phyloP scores from a whole-genome alignment of 2,329 filamentous ascomycete genomes.

The Fusarium mundagurra region DNA sequence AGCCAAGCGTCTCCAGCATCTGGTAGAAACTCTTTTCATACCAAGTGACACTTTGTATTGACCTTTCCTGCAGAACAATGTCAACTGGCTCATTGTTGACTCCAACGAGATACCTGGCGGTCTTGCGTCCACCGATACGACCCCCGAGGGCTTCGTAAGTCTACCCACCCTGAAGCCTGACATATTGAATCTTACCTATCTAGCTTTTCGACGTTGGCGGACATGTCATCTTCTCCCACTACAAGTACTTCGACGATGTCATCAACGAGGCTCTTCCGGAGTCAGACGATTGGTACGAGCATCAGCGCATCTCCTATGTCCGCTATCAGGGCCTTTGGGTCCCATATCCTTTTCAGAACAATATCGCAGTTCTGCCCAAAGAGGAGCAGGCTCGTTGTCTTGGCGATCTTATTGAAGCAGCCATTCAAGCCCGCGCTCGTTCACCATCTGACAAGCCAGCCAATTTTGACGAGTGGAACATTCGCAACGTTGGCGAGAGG shows the following conservation, averaged over 20 bases:
- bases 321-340: conserved; percentile 97
- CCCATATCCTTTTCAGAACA: conserved; percentile 99
- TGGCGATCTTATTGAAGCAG: conserved; percentile 94
- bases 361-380: conserved; percentile 97
- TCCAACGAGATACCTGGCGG: conserved; percentile 91
- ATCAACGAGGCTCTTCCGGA: conserved; percentile 95
- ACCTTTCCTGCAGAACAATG: conserved; percentile 71
- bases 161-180: no score
- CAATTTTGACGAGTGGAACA: conserved; percentile 98
- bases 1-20: conserved; percentile 96
- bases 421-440: conserved; percentile 81
- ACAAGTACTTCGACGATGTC: conserved; percentile 99
- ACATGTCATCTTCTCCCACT: conserved; percentile 99
- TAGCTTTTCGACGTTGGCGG: conserved; percentile 98
- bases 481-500: conserved; percentile 88
- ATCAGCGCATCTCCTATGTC: conserved; percentile 99
- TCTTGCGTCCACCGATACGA: conserved; percentile 93
- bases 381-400: conserved; percentile 95
- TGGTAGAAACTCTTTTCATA: conserved; percentile 66
- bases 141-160: conserved; percentile 85
- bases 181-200: background rate
- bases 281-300: conserved; percentile 93
- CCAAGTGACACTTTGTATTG: conserved; percentile 26
- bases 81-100: conserved; percentile 97
- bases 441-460: conserved; percentile 84